A percentile compares a stretch with the other conserved stretches of the same genome.
phyloP scores from a whole-genome alignment of 257 asterid genomes.

The Asclepias syriaca region DNA sequence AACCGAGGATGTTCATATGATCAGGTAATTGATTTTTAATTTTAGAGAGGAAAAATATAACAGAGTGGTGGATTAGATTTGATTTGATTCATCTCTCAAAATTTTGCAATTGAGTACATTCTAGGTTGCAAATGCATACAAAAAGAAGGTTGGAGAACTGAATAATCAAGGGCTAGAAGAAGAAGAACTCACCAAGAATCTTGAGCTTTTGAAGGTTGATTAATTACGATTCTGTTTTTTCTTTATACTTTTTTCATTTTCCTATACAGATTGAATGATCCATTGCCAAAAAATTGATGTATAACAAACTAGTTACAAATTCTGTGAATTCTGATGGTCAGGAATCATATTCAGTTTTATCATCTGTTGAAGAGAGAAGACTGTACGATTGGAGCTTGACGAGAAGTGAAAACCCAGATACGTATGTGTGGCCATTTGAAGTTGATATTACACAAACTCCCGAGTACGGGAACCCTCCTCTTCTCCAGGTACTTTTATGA shows the following conservation, averaged over 20 bases:
- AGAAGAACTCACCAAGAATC: slow-evolving; percentile 46
- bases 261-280: not conserved
- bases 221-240: not conserved
- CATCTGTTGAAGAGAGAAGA: slow-evolving; percentile 60
- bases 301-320: no score
- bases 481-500: slow-evolving; percentile 45
- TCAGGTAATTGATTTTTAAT: slow-evolving; percentile 29
- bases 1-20: slow-evolving; percentile 54
- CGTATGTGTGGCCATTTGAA: slow-evolving; percentile 66
- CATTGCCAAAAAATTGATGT: no score
- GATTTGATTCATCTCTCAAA: no score
- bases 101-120: no score
- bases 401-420: slow-evolving; percentile 48
- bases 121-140: slow-evolving; percentile 52
- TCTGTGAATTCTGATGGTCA: not conserved
- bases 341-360: slow-evolving; percentile 62
- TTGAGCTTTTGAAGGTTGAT: slow-evolving; percentile 51
- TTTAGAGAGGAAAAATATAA: not conserved
- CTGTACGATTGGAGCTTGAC: slow-evolving; percentile 83
- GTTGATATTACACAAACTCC: slow-evolving; percentile 49
- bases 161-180: slow-evolving; percentile 38
- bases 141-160: slow-evolving; percentile 40
- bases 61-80: not conserved
- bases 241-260: no score
- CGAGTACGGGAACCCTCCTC: slow-evolving; percentile 37